A percentile compares a stretch with the other conserved stretches of the same genome.
These are phyloP conservation scores for Flaveria bidentis DNA, from an alignment of 129 eudicot genomes.

Conservation along the genomic window DNA sequence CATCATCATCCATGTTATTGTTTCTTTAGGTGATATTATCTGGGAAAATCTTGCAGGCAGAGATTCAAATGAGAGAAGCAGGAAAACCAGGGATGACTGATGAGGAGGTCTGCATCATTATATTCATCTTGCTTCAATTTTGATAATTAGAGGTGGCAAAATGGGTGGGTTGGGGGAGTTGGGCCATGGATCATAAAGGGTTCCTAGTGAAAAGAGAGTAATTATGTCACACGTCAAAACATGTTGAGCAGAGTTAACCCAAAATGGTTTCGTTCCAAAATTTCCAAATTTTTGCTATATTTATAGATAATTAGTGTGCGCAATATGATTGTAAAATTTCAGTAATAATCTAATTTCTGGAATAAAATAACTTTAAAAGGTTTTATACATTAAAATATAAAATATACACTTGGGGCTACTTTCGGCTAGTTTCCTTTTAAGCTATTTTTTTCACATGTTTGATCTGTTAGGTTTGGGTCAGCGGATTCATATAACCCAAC, in stretches of 20 bases:
- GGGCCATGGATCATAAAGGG: conserved; percentile 1
- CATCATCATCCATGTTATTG: background rate
- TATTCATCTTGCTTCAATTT: background rate
- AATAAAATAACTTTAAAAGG: background rate
- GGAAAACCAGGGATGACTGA: conserved; percentile 92
- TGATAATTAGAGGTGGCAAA: conserved; percentile 10
- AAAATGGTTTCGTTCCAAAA: background rate
- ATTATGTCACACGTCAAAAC: background rate
- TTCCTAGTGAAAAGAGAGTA: background rate
- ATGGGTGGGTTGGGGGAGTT: background rate
- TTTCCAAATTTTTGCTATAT: background rate
- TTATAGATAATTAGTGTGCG: background rate
- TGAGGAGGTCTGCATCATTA: conserved; percentile 64
- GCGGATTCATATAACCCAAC: background rate
- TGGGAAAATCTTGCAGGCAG: conserved; percentile 65
- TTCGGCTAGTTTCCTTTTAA: background rate
- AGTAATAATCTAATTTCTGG: background rate
- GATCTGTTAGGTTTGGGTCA: background rate
- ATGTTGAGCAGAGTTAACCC: background rate
- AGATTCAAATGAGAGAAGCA: conserved; percentile 85
- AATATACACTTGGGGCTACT: background rate
- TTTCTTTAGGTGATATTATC: conserved; percentile 10
- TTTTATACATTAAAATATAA: background rate
- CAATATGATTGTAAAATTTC: background rate
- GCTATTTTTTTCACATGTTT: background rate